These are phyloP conservation scores for Cicer yamashitae DNA, from an alignment of 306 rosid genomes.

Conservation along the genomic window DNA sequence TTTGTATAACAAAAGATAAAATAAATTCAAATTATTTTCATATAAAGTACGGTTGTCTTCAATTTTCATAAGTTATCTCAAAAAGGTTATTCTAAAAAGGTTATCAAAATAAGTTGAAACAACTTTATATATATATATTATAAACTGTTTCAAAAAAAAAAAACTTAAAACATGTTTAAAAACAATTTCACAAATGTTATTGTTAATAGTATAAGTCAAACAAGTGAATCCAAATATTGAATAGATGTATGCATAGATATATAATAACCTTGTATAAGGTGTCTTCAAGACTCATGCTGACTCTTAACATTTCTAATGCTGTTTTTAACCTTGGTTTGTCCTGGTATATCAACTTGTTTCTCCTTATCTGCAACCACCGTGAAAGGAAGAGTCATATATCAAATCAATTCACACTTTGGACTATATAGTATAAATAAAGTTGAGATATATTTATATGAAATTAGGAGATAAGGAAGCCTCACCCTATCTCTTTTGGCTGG, in stretches of 20 bases:
- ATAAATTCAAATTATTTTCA: background rate
- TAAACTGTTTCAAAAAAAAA: too few species aligned
- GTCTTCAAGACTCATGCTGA: slow-evolving; percentile 85
- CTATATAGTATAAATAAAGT: background rate
- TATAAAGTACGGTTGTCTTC: too few species aligned
- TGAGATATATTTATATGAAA: background rate
- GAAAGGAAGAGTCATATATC: background rate
- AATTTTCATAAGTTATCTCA: background rate
- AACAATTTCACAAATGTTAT: background rate
- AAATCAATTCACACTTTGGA: background rate
- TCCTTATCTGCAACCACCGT: slow-evolving; percentile 65
- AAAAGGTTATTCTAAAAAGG: too few species aligned
- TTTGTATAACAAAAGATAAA: background rate
- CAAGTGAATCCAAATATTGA: background rate
- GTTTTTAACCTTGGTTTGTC: slow-evolving; percentile 92
- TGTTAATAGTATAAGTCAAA: background rate
- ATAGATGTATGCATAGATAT: background rate
- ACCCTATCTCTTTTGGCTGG: slow-evolving; percentile 85
- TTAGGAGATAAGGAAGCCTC: background rate
- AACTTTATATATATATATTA: too few species aligned
- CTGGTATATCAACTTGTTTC: slow-evolving; percentile 84
- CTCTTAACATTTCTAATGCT: slow-evolving; percentile 90
- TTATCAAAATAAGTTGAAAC: background rate
- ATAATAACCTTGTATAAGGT: slow-evolving; percentile 68
- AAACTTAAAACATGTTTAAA: too few species aligned